Evolutionary conservation across 2,329 filamentous ascomycete species (phyloP).

Genomic region (Talaromyces albobiverticillius): DNA sequence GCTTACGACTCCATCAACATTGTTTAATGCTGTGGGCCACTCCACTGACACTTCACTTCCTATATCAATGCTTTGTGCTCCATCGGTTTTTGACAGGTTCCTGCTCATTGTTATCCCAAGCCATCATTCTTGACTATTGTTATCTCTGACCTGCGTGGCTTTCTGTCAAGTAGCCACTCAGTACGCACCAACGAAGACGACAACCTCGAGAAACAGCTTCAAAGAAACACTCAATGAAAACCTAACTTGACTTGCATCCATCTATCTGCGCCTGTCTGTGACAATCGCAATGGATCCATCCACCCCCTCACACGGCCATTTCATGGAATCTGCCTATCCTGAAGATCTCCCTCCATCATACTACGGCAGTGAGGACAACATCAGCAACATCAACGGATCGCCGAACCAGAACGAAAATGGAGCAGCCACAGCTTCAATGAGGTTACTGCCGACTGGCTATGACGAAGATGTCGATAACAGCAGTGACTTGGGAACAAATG

Average conservation of each 20-base stretch:
- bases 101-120: not conserved
- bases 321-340: conserved; percentile 34
- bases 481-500: conserved; percentile 21
- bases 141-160: not conserved
- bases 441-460: conserved; percentile 41
- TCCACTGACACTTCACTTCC: not conserved
- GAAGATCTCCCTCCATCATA: conserved; percentile 44
- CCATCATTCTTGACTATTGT: not conserved
- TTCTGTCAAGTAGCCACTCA: not conserved
- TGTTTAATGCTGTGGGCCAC: not conserved
- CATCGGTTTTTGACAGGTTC: not conserved
- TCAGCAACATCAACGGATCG: conserved; percentile 18
- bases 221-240: not conserved
- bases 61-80: not conserved
- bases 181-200: too few relatives aligned
- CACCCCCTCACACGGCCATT: conserved; percentile 21
- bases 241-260: not conserved
- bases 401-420: conserved; percentile 24
- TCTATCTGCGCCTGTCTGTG: conserved; percentile 6
- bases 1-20: not conserved
- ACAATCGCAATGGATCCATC: conserved; percentile 16
- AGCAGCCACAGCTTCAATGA: conserved; percentile 38
- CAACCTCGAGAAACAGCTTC: not conserved
- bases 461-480: conserved; percentile 32
- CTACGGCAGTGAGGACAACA: conserved; percentile 23